These are phyloP conservation scores for Dendrobium nobile DNA, from an alignment of 106 monocot genomes.

Conservation along the genomic window DNA sequence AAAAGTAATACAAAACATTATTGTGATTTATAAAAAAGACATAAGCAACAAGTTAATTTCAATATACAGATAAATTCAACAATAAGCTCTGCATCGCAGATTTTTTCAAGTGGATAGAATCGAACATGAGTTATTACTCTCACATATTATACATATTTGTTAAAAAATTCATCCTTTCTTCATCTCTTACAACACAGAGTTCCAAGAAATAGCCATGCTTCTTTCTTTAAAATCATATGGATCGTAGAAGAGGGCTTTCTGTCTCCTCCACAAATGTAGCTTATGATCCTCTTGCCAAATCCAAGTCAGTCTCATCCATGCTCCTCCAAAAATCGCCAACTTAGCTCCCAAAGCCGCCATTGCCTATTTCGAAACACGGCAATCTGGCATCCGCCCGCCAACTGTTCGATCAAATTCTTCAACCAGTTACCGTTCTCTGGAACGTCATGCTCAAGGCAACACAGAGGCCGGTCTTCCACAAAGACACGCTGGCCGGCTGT, in stretches of 20 bases:
- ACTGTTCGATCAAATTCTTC: conserved; percentile 23
- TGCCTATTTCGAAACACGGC: conserved; percentile 12
- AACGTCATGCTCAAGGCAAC: conserved; percentile 55
- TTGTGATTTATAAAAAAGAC: no score
- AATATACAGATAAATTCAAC: neutral
- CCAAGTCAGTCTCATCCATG: conserved; percentile 34
- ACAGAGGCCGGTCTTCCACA: conserved; percentile 9
- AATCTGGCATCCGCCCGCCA: conserved; percentile 18
- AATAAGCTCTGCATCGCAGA: neutral
- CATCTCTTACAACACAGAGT: no score
- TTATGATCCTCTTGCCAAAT: conserved; percentile 25
- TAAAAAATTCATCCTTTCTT: neutral
- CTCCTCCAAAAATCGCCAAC: conserved; percentile 24
- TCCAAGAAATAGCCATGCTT: conserved; percentile 1
- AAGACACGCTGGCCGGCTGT: conserved; percentile 25
- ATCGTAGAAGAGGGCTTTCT: conserved; percentile 22
- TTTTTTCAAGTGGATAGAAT: no score
- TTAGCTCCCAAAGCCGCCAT: conserved; percentile 31
- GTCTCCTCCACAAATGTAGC: conserved; percentile 31
- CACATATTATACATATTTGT: no score
- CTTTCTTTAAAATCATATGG: neutral
- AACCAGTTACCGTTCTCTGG: conserved; percentile 25
- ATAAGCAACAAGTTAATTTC: no score
- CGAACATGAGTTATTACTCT: no score
- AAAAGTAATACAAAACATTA: no score